Evolutionary conservation across 2,329 filamentous ascomycete species (phyloP), one percentile per base, ranked within the genome.

Genomic region (Ascochyta rabiei): DNA sequence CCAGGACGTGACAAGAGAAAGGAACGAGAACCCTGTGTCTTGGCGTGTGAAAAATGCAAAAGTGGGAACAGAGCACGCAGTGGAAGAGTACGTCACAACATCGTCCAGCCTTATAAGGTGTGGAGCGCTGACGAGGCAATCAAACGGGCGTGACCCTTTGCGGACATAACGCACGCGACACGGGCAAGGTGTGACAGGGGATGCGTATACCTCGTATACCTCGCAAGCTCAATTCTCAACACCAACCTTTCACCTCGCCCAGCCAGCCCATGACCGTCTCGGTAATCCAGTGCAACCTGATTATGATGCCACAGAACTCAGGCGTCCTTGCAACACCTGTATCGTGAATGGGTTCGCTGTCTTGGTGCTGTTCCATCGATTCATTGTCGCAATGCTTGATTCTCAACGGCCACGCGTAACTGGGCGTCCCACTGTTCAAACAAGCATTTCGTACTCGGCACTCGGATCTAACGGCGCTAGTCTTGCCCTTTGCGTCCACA

Each of bases 381-480:
- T 31, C 38, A 26, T 38, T 39, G 31, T 50, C 42, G 38, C 47
- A 63, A 64, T 47, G 62, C 62, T 63, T 63, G 51, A 52, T 41
- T 44, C 47, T 55, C 41, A 57, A 47, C 33, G 35, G 56, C 59
- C 55, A 55, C 58, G 55, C 61, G 54, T 62, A 47, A 66, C 34
- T 63, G 61, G 64, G 16, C 37, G 46, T 49, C 47, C 48, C 53
- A 48, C 48, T 30, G 33, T 26, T 37, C 30, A 40, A 34, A 51
- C 53, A 56, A 56, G 53, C 53, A 43, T 39, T 51, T 44, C 43
- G 53, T 48, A 33, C 39, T 56, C 48, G 48, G 53, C 48, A 47
- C 42, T 40, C 53, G 53, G 53, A 12, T 51, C 38, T 34, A 48
- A 19, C 48, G 48, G 53, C 48, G 48, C 53, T 37, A 51, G 43